Percentiles rank a stretch among this genome's conserved stretches.
Conservation (phyloP, 306 rosid genomes). For the Prunus fruticosa region DNA sequence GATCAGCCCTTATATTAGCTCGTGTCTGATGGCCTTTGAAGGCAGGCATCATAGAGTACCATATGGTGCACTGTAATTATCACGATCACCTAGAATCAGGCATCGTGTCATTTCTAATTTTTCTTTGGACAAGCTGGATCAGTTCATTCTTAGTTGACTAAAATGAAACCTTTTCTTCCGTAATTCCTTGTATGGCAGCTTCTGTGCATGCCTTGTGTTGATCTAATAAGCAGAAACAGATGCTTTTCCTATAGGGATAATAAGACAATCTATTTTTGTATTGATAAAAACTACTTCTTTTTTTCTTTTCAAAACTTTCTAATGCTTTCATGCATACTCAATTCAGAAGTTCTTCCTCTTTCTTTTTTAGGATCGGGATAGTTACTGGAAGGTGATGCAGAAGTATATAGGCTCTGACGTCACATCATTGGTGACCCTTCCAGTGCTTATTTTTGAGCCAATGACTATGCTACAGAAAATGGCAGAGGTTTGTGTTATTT, state of each 20-base stretch:
- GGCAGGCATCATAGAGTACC: not conserved
- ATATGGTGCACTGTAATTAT: not conserved
- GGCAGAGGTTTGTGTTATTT: conserved; percentile 74
- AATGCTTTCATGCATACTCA: not conserved
- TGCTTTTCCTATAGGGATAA: not conserved
- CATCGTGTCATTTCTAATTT: not conserved
- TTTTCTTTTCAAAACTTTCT: not conserved
- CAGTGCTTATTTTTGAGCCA: conserved; percentile 88
- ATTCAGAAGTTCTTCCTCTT: not conserved
- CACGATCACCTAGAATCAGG: not conserved
- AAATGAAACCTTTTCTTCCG: not conserved
- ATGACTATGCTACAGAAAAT: conserved; percentile 95
- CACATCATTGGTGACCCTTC: conserved; percentile 90
- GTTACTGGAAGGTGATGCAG: conserved; percentile 96
- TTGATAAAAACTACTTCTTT: too few species aligned
- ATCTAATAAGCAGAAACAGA: not conserved
- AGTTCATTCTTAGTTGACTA: not conserved
- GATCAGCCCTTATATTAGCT: not conserved
- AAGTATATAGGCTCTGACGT: conserved; percentile 78
- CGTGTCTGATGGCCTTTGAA: not conserved
- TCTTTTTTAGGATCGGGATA: conserved; percentile 66
- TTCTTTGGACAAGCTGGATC: not conserved
- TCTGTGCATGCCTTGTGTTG: not conserved
- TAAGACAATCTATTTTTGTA: not conserved
- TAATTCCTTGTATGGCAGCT: not conserved